Evolutionary conservation across 2,329 filamentous ascomycete genomes (phyloP).

Genomic region (Talaromyces marneffei): DNA sequence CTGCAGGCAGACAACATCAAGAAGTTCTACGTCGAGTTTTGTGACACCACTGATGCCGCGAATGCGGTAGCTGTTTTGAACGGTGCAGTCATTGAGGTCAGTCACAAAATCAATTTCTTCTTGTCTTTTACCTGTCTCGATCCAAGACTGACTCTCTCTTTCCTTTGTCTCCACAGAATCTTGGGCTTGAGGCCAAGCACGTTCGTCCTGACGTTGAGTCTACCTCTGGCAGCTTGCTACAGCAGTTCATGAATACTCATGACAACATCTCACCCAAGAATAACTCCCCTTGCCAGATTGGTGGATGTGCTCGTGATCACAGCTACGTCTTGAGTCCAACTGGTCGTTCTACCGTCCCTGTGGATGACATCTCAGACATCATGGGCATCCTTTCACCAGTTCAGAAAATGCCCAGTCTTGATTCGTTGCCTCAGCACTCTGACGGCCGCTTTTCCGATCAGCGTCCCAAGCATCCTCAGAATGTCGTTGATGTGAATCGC

Average conservation of each 20-base stretch:
- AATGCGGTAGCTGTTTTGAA: conserved; percentile 33
- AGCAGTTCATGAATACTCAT: conserved; percentile 4
- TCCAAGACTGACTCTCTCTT: not conserved
- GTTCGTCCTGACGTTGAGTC: conserved; percentile 28
- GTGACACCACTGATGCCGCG: conserved; percentile 32
- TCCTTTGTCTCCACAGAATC: conserved; percentile 20
- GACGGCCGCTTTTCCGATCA: conserved; percentile 23
- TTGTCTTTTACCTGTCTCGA: not conserved
- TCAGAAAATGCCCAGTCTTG: conserved; percentile 12
- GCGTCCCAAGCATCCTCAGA: conserved; percentile 33
- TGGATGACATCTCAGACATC: conserved; percentile 28
- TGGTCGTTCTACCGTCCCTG: conserved; percentile 36
- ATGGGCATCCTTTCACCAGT: conserved; percentile 20
- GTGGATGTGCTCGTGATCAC: conserved; percentile 8
- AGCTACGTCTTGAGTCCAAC: conserved; percentile 29
- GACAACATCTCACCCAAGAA: conserved; percentile 5
- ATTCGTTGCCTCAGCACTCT: conserved; percentile 27
- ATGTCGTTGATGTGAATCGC: conserved; percentile 40
- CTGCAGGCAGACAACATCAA: conserved; percentile 26
- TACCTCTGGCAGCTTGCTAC: conserved; percentile 7
- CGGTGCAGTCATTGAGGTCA: conserved; percentile 32
- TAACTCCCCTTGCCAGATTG: not conserved
- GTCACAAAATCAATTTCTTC: not conserved
- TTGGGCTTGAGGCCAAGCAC: conserved; percentile 26
- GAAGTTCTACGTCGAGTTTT: conserved; percentile 38